These are phyloP conservation scores for Termitomyces sp. DNA, from an alignment of 768 basidiomycete species.

Conservation along the genomic window DNA sequence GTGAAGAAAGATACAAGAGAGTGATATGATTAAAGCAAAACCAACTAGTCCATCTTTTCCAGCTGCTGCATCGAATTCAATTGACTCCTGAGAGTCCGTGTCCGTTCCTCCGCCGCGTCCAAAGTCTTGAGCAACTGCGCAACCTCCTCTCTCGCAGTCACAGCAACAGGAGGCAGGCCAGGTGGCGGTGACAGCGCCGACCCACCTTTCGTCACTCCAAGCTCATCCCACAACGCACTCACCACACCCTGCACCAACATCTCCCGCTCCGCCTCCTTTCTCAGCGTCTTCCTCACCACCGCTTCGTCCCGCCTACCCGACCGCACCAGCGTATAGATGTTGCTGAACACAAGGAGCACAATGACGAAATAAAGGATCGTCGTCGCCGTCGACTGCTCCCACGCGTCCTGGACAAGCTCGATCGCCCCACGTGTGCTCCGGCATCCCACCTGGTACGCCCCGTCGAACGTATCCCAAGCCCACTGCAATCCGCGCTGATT, in stretches of 20 bases:
- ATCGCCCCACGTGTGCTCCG: slow-evolving; percentile 68
- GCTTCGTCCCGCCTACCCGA: slow-evolving; percentile 36
- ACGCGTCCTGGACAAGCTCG: slow-evolving; percentile 74
- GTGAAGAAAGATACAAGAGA: slow-evolving; percentile 2
- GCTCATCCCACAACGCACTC: slow-evolving; percentile 67
- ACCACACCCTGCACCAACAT: slow-evolving; percentile 72
- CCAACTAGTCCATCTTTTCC: slow-evolving; percentile 9
- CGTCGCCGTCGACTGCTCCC: slow-evolving; percentile 72
- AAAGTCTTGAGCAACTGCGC: slow-evolving; percentile 42
- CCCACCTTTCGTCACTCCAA: slow-evolving; percentile 39
- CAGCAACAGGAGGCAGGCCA: slow-evolving; percentile 6
- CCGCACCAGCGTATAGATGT: slow-evolving; percentile 58
- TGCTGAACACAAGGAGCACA: slow-evolving; percentile 67
- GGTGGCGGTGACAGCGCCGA: slow-evolving; percentile 3
- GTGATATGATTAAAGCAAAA: background rate
- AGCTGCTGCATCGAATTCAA: slow-evolving; percentile 17
- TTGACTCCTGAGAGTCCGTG: slow-evolving; percentile 41
- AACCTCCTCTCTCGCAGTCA: slow-evolving; percentile 41
- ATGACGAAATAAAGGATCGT: slow-evolving; percentile 73
- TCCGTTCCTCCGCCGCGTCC: slow-evolving; percentile 54
- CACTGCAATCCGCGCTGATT: slow-evolving; percentile 75
- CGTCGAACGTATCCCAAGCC: slow-evolving; percentile 85
- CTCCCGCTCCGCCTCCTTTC: slow-evolving; percentile 62
- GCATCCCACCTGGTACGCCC: slow-evolving; percentile 64
- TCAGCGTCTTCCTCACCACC: slow-evolving; percentile 46